Conservation (phyloP, 768 basidiomycete genomes). For the Baorangia bicolor region DNA sequence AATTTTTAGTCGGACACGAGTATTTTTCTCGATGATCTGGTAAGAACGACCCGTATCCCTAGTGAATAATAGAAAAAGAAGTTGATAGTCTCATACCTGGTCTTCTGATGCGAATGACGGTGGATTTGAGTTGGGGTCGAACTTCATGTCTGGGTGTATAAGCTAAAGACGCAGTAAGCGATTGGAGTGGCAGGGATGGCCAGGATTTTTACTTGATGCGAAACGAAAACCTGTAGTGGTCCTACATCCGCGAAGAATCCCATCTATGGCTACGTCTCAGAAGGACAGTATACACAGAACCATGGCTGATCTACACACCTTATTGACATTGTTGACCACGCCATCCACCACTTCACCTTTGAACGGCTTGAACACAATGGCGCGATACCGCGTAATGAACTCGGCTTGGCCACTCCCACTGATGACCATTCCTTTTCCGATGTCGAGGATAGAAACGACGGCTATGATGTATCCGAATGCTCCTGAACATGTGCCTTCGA, state of each 20-base stretch:
- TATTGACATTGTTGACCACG: constrained; percentile 92
- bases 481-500: constrained; percentile 96
- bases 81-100: constrained; percentile 48
- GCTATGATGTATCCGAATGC: constrained; percentile 94
- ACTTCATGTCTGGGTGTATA: constrained; percentile 91
- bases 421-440: constrained; percentile 90
- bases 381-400: constrained; percentile 91
- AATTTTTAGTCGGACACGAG: constrained; percentile 91
- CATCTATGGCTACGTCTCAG: constrained; percentile 58
- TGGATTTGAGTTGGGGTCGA: constrained; percentile 96
- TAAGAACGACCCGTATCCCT: not conserved
- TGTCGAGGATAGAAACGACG: constrained; percentile 86
- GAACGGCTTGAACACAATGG: constrained; percentile 99
- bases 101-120: constrained; percentile 93
- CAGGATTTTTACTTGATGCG: constrained; percentile 72
- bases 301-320: constrained; percentile 50
- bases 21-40: constrained; percentile 92
- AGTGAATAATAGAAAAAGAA: not conserved
- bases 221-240: constrained; percentile 91
- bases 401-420: constrained; percentile 93
- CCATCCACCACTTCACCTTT: constrained; percentile 99
- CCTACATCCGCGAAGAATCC: constrained; percentile 98
- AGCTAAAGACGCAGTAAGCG: constrained; percentile 49
- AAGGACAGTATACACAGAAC: not conserved
- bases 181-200: not conserved